Base-by-base conservation (phyloP, 2,329 filamentous ascomycete genomes). In the Arthrobotrys entomopaga region DNA sequence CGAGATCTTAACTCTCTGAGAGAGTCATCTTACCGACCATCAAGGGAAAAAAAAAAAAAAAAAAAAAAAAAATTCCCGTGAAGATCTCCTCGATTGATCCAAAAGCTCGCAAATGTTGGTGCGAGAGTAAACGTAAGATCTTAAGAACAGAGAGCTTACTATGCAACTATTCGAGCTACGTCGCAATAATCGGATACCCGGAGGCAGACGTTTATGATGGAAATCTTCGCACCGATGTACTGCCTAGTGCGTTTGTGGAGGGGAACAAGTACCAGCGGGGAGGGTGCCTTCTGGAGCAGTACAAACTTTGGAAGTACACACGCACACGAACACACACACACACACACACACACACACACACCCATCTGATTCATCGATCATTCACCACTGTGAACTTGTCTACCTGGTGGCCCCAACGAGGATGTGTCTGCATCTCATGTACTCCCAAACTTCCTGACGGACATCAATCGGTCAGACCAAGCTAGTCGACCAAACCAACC, bases 181-280 rank as follows among this genome's bases (percentile, higher is more conserved):
- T 74, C 70, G 70, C 70, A 67, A 48, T 64, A 57, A 54, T 74
- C 63, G 70, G 63, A 66, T 74, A 66, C 69, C 69, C 57, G 69
- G 63, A 74, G 70, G 70, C 70, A 74, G 61, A 66, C 69, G 61
- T 29, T 34, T 10, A 34, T 8, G 29, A 6, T 10, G 29, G 29
- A 5, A 10, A 10, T 34, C 29, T 34, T 66, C 58, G 57, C 48
- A 60, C 50, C 24, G 26, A 64, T 64, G 63, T 67, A 65, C 50
- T 67, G 63, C 70, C 70, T 73, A 73, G 58, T 61, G 61, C 49
- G 50, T 48, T 13, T 24, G 16, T 15, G 19, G 53, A 43, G 43
- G 53, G 67, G 60, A 65, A 54, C 57, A 59, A 46, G 10, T 22
- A 16, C 34, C 40, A 49, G 64, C n/a, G 42, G 42, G 40, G 61